Conservation (phyloP, 2,329 filamentous ascomycete genomes). For the Penicillium palitans region DNA sequence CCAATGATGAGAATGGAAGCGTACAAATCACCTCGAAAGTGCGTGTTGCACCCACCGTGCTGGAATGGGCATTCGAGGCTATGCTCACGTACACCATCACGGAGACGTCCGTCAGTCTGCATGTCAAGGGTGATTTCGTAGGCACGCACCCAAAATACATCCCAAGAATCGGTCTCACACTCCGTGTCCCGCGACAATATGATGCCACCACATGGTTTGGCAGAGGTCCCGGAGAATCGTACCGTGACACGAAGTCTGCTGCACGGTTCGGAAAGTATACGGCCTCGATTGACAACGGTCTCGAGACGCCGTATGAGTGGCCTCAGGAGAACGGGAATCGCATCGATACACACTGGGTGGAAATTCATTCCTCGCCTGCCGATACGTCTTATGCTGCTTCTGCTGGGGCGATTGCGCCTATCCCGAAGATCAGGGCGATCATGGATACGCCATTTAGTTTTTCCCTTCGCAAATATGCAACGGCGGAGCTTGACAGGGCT, state of each 20-base stretch:
- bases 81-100: slow-evolving; percentile 56
- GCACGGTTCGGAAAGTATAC: slow-evolving; percentile 58
- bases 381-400: not conserved
- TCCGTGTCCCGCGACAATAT: slow-evolving; percentile 52
- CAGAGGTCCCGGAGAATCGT: slow-evolving; percentile 65
- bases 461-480: slow-evolving; percentile 56
- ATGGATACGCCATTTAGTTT: slow-evolving; percentile 53
- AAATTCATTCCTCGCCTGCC: slow-evolving; percentile 17
- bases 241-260: slow-evolving; percentile 64
- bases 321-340: slow-evolving; percentile 69
- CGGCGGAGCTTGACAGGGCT: slow-evolving; percentile 56
- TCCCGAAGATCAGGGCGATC: slow-evolving; percentile 28
- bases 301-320: slow-evolving; percentile 63
- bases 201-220: slow-evolving; percentile 61
- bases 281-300: slow-evolving; percentile 35
- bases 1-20: slow-evolving; percentile 10
- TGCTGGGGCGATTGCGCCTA: not conserved
- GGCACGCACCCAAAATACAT: slow-evolving; percentile 42
- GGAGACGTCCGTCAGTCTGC: slow-evolving; percentile 37
- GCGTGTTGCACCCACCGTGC: slow-evolving; percentile 59
- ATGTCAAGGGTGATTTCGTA: slow-evolving; percentile 49
- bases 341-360: slow-evolving; percentile 60
- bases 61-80: slow-evolving; percentile 59
- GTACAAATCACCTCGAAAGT: slow-evolving; percentile 48
- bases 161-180: slow-evolving; percentile 62